Evolutionary conservation across 2,329 filamentous ascomycete species (phyloP).

Genomic region (Teratosphaeria gauchensis): DNA sequence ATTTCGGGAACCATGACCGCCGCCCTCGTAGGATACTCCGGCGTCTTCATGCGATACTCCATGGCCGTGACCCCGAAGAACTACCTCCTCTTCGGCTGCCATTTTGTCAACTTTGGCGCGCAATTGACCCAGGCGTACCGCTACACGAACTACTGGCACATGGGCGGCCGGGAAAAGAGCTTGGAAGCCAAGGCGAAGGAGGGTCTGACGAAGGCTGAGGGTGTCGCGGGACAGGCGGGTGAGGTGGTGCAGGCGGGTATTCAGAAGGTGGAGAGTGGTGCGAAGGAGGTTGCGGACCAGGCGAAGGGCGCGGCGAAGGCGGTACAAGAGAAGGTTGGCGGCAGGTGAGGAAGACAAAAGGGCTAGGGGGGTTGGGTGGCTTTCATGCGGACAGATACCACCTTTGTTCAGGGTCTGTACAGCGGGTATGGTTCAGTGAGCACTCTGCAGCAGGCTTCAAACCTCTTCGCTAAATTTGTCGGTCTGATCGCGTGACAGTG

Average conservation of each 20-base stretch:
- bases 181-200: constrained; percentile 30
- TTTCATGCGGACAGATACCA: not conserved
- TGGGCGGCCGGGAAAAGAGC: constrained; percentile 36
- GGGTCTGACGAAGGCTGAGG: constrained; percentile 18
- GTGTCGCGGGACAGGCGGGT: constrained; percentile 6
- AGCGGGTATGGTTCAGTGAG: not conserved
- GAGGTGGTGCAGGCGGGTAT: not conserved
- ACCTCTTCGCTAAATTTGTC: not conserved
- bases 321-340: constrained; percentile 1
- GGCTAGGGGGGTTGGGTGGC: not conserved
- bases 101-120: constrained; percentile 54
- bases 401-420: not conserved
- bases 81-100: constrained; percentile 60
- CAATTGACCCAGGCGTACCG: constrained; percentile 54
- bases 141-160: constrained; percentile 51
- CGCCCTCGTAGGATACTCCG: constrained; percentile 52
- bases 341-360: not conserved
- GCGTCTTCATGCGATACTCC: constrained; percentile 58
- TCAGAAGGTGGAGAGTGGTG: constrained; percentile 14
- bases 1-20: constrained; percentile 57
- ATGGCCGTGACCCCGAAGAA: constrained; percentile 54
- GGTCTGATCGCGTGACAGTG: not conserved
- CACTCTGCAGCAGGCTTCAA: not conserved
- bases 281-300: constrained; percentile 20
- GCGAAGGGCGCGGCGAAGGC: constrained; percentile 20